phyloP scores from a whole-genome alignment of 2,329 filamentous ascomycete species.

The Diaporthe sp. region DNA sequence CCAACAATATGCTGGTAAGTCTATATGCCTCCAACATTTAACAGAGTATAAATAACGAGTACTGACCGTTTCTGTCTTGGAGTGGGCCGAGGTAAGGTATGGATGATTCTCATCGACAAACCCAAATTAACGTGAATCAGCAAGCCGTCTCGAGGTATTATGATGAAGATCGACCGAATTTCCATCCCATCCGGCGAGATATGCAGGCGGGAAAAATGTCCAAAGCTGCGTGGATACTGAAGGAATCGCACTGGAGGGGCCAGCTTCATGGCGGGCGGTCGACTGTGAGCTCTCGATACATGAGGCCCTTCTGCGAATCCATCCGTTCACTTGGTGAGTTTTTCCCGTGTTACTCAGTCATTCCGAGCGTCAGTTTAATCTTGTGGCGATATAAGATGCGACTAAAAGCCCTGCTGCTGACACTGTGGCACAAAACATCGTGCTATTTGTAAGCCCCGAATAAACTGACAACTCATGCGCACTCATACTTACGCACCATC shows the following conservation, averaged over 20 bases:
- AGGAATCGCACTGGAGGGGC: neutral
- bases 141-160: neutral
- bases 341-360: accelerated
- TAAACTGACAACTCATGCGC: too few species aligned
- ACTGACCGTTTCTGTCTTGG: too few species aligned
- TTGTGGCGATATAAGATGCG: neutral
- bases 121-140: neutral
- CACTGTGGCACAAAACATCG: neutral
- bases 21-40: too few species aligned
- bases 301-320: conserved; percentile 10
- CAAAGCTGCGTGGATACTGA: neutral
- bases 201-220: accelerated
- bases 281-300: neutral
- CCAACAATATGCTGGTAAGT: conserved; percentile 1
- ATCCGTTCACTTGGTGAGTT: neutral
- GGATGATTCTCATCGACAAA: too few species aligned
- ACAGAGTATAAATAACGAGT: too few species aligned
- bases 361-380: neutral
- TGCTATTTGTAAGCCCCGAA: neutral
- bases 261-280: neutral
- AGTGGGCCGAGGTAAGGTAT: neutral
- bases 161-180: neutral
- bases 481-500: too few species aligned
- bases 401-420: neutral
- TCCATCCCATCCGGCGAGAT: neutral